Percentiles rank a stretch among this genome's conserved stretches.
Conservation (phyloP, 371 early-diverging fungal species). For the Rhizopus arrhizus region DNA sequence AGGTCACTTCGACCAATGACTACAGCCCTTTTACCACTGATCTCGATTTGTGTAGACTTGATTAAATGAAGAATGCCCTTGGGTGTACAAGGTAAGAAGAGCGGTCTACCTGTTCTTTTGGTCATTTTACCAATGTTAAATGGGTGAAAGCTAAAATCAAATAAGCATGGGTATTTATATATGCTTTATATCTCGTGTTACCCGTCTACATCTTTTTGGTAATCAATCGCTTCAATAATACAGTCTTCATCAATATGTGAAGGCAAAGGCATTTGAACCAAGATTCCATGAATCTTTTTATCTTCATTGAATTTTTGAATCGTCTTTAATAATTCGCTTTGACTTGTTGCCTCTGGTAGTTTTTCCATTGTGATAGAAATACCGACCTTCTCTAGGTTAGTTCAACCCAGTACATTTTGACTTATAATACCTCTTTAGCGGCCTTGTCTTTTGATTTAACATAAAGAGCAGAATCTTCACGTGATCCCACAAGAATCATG, state of each 20-base stretch:
- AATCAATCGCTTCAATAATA: slow-evolving; percentile 82
- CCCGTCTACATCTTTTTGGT: slow-evolving; percentile 95
- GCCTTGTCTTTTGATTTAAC: slow-evolving; percentile 89
- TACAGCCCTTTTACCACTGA: slow-evolving; percentile 65
- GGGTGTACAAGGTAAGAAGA: slow-evolving; percentile 93
- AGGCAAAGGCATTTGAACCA: slow-evolving; percentile 95
- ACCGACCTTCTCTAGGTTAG: slow-evolving; percentile 49
- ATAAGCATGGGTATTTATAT: neutral
- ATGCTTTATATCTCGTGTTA: slow-evolving; percentile 26
- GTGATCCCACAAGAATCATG: slow-evolving; percentile 88
- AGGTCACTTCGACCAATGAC: slow-evolving; percentile 94
- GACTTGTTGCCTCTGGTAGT: slow-evolving; percentile 53
- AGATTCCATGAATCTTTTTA: slow-evolving; percentile 81
- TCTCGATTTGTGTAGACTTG: slow-evolving; percentile 48
- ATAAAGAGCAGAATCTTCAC: slow-evolving; percentile 89
- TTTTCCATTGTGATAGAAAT: slow-evolving; percentile 60
- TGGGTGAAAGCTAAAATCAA: slow-evolving; percentile 71
- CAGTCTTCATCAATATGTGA: slow-evolving; percentile 71
- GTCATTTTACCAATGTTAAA: slow-evolving; percentile 88
- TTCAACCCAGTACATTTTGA: neutral
- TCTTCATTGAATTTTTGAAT: slow-evolving; percentile 77
- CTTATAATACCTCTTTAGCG: slow-evolving; percentile 72
- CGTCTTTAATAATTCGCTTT: slow-evolving; percentile 53
- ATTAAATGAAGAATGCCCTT: slow-evolving; percentile 88
- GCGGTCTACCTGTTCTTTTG: slow-evolving; percentile 74